Conservation (phyloP, 495 filamentous ascomycete species). For the Penicillium pancosmium region DNA sequence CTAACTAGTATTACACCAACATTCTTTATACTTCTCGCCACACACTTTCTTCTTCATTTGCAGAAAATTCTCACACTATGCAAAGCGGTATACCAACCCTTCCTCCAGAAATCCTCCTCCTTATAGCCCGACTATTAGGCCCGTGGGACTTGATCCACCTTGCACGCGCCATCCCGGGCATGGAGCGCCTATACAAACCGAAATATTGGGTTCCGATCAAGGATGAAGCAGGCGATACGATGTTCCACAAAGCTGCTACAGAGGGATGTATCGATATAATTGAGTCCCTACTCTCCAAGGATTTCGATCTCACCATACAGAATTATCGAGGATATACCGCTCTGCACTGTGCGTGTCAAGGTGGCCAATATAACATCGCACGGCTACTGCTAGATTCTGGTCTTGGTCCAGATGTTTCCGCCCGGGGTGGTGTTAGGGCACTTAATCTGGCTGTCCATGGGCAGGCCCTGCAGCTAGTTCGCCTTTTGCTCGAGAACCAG, state of each 20-base stretch:
- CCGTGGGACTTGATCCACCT: conserved; percentile 4
- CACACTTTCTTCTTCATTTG: neutral
- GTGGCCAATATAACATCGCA: neutral
- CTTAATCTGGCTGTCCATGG: neutral
- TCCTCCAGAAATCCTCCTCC: conserved; percentile 2
- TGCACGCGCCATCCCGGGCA: conserved; percentile 1
- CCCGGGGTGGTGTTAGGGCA: neutral
- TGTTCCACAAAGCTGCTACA: conserved; percentile 1
- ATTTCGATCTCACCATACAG: neutral
- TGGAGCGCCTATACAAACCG: conserved; percentile 4
- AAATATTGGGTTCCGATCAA: conserved; percentile 7
- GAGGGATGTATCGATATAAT: neutral
- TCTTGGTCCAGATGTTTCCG: neutral
- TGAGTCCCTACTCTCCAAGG: neutral
- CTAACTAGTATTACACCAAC: no score
- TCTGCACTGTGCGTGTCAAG: neutral
- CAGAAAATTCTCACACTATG: neutral
- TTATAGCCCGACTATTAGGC: neutral
- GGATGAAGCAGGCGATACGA: conserved; percentile 4
- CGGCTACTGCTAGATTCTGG: neutral
- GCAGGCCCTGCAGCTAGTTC: neutral
- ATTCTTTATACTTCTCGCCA: neutral
- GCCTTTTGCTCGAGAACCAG: neutral
- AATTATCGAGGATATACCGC: conserved; percentile 1
- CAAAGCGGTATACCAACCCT: neutral